These are phyloP conservation scores for Beauveria scarabaeidicola DNA, from an alignment of 2,329 filamentous ascomycete species.

Conservation along the genomic window DNA sequence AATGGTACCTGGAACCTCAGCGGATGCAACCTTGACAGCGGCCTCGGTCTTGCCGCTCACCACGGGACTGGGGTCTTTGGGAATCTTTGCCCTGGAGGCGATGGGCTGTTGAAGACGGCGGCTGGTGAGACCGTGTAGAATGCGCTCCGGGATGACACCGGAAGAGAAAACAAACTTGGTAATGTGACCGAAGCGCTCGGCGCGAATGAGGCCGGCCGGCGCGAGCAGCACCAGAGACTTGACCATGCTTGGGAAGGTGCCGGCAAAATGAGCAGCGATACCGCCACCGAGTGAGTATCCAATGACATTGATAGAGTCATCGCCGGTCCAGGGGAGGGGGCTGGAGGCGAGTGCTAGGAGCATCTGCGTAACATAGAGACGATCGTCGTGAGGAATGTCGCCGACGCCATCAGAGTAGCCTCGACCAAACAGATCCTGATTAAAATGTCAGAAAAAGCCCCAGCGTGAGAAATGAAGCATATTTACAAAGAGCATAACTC, in stretches of 20 bases:
- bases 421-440: slow-evolving; percentile 59
- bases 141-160: slow-evolving; percentile 43
- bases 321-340: slow-evolving; percentile 56
- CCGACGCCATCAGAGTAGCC: slow-evolving; percentile 58
- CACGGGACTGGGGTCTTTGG: slow-evolving; percentile 11
- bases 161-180: slow-evolving; percentile 46
- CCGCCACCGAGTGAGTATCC: slow-evolving; percentile 81
- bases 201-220: slow-evolving; percentile 64
- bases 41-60: slow-evolving; percentile 33
- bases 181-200: slow-evolving; percentile 41
- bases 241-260: slow-evolving; percentile 62
- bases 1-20: slow-evolving; percentile 18
- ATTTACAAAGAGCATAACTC: slow-evolving; percentile 69
- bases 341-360: slow-evolving; percentile 64
- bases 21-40: slow-evolving; percentile 25
- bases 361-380: slow-evolving; percentile 65
- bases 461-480: not conserved
- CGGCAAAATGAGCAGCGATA: slow-evolving; percentile 65
- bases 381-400: slow-evolving; percentile 61
- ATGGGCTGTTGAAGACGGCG: slow-evolving; percentile 42
- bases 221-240: slow-evolving; percentile 66
- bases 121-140: slow-evolving; percentile 41
- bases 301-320: slow-evolving; percentile 52
- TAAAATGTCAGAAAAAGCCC: not conserved
- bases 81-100: slow-evolving; percentile 27